Evolutionary conservation across 139 green algal species (phyloP), one percentile per base, ranked within the genome.

Genomic region (Picochlorum sp.): DNA sequence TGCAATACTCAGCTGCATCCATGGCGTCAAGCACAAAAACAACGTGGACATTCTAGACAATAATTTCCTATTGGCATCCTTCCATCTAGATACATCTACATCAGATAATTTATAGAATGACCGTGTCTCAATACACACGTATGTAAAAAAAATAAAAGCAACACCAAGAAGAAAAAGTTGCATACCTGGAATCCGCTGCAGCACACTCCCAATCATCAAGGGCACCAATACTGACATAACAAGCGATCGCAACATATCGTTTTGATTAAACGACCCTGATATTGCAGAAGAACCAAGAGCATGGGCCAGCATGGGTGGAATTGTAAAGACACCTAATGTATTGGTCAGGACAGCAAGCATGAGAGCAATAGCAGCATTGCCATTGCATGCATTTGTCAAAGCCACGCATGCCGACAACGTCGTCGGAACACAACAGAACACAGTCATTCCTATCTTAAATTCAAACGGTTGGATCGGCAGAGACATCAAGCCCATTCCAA

Each of bases 351-450:
- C 74, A 0, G 72, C 86, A 15, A 94, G 76, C 45, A 92, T 63
- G 58, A 95, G 74, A 6, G 88, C 85, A 14, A 95, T 72, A 1
- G 82, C 87, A 0, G 77, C 67, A 57, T 93, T 91, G 37, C 82
- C 86, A 7, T 73, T 73, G 9, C 75, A 71, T 0, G 73, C 71
- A 68, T 84, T 64, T 5, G 76, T 81, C 7, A 88, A 67, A 1
- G 76, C 65, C 4, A 86, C 65, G 4, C 65, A 72, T 2, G 66
- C 70, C 15, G 80, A 87, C 3, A 91, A 76, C 0, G 80, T 79
- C 23, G 82, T 91, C 16, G 84, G 84, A 77, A 91, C 82, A 68
- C 77, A 86, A 70, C 70, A 81, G 63, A 89, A 91, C 15, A 91
- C 72, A 1, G 82, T 75, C 41, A 89, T 70, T 2, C 84, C 84